Evolutionary conservation across 768 basidiomycete species (phyloP).

Genomic region (Boletales sp.): DNA sequence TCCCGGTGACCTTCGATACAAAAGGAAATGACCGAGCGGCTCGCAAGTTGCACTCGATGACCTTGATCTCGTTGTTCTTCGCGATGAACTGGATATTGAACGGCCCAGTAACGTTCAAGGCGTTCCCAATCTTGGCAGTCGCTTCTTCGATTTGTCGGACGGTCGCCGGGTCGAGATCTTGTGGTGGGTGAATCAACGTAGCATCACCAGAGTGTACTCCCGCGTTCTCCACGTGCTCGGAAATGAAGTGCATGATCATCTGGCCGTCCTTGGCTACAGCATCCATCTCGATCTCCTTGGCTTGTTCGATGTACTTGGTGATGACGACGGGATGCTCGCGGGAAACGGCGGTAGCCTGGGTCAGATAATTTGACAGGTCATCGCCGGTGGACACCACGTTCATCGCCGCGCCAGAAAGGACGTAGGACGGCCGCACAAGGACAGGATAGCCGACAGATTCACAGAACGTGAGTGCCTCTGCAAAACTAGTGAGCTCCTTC

Average conservation of each 20-base stretch:
- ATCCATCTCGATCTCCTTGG: conserved; percentile 99
- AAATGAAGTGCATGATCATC: conserved; percentile 99
- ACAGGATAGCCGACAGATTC: conserved; percentile 93
- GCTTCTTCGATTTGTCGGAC: conserved; percentile 96
- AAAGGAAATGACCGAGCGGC: conserved; percentile 98
- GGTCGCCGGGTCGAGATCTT: conserved; percentile 96
- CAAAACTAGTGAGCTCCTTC: conserved; percentile 93
- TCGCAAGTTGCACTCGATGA: conserved; percentile 98
- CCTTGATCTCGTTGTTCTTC: conserved; percentile 99
- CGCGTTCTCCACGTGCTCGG: conserved; percentile 98
- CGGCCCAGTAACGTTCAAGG: conserved; percentile 96
- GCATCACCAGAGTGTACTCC: conserved; percentile 99
- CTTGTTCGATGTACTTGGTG: conserved; percentile 98
- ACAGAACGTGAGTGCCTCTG: conserved; percentile 87
- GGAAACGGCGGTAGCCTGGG: conserved; percentile 94
- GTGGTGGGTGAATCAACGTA: conserved; percentile 95
- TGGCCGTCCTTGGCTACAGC: conserved; percentile 96
- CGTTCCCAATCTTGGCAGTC: conserved; percentile 95
- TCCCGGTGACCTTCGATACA: conserved; percentile 96
- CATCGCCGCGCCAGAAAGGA: conserved; percentile 99
- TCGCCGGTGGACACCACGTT: conserved; percentile 95
- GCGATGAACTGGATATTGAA: conserved; percentile 99
- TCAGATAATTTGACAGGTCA: conserved; percentile 88
- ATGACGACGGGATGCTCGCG: conserved; percentile 97
- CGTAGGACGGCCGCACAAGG: conserved; percentile 95